Base-by-base conservation (phyloP, 176 grass and related monocot genomes). In the Metroxylon sagu region DNA sequence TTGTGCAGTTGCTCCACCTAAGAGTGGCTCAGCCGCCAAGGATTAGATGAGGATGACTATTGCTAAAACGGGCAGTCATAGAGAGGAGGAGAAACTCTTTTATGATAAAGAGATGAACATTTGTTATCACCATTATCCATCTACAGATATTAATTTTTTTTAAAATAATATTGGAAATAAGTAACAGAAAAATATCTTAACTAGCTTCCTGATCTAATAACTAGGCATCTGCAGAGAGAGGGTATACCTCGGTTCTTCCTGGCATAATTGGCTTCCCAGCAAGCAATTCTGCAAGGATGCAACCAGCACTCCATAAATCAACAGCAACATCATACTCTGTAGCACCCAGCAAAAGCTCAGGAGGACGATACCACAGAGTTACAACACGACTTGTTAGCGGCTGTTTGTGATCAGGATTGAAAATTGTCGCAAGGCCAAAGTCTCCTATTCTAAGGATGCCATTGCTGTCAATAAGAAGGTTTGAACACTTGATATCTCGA, bases 1-100 rank as follows among this genome's bases (percentile, higher is more conserved):
- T 84, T 95, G 64, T 95, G 91, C 48, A 95, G 82, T 87, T 95
- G 91, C 77, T 95, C 91, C 65, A 95, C 91, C 91, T 95, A 73
- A 66, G 18, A 18, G 3, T 68, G 2, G 27, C 25, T 18, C 29
- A 56, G 14, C 3, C 1, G 25, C n/a, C 52, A 23, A 56, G 35
- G 35, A 12, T 39, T 18, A 65, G 8, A 39, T 21, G 29, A 68
- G 60, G 53, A 70, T 64, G 48, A 54, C 57, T 14, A 77, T 61
- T 17, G 48, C 67, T 49, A 52, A 14, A 51, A 49, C 30, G 50
- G 50, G 68, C 17, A 2, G 14, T 14, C 28, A 12, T 60, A 60
- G 10, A 43, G 8, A 43, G 35, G 35, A 10, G 31, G 10, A 12
- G 12, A 43, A 43, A 43, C 35, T 43, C 35, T 43, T 43, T 10